phyloP scores from a whole-genome alignment of 805 yeast genomes.

The Candida silvatica region DNA sequence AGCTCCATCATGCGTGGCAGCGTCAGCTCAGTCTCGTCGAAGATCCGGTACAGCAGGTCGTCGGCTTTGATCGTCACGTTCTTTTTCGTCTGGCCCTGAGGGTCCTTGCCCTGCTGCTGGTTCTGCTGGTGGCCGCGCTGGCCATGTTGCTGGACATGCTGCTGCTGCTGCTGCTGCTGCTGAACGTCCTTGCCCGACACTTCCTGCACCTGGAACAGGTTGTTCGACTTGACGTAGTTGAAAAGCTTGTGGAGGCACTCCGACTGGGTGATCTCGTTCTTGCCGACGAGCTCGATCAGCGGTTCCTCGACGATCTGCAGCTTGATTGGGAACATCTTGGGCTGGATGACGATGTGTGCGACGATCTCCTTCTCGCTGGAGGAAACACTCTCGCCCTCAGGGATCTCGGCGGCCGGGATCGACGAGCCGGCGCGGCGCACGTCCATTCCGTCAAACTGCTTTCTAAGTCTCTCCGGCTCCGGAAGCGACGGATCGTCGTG shows the following conservation, averaged over 20 bases:
- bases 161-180: conserved; percentile 11
- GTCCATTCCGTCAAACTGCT: conserved; percentile 81
- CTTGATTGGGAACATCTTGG: conserved; percentile 65
- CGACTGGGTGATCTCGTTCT: conserved; percentile 73
- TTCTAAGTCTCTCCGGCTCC: conserved; percentile 23
- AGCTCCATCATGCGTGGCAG: conserved; percentile 68
- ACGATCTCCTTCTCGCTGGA: conserved; percentile 39
- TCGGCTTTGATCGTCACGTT: conserved; percentile 30
- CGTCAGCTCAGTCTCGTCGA: conserved; percentile 45
- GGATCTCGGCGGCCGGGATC: conserved; percentile 15
- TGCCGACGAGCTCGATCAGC: conserved; percentile 65
- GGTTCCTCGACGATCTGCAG: conserved; percentile 53
- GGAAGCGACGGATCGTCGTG: conserved; percentile 48
- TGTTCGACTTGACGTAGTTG: conserved; percentile 27
- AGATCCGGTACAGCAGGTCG: conserved; percentile 35
- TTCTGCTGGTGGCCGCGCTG: neutral
- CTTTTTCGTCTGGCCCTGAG: conserved; percentile 7
- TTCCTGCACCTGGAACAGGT: conserved; percentile 26
- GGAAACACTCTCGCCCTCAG: conserved; percentile 16
- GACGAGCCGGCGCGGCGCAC: conserved; percentile 66
- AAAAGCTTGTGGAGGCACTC: conserved; percentile 47
- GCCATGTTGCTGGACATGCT: conserved; percentile 1
- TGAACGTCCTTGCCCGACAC: neutral
- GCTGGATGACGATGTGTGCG: conserved; percentile 70
- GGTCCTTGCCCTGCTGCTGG: conserved; percentile 8